Evolutionary conservation across 768 basidiomycete species (phyloP), one percentile per base, ranked within the genome.

Genomic region (Filobasidium floriforme): DNA sequence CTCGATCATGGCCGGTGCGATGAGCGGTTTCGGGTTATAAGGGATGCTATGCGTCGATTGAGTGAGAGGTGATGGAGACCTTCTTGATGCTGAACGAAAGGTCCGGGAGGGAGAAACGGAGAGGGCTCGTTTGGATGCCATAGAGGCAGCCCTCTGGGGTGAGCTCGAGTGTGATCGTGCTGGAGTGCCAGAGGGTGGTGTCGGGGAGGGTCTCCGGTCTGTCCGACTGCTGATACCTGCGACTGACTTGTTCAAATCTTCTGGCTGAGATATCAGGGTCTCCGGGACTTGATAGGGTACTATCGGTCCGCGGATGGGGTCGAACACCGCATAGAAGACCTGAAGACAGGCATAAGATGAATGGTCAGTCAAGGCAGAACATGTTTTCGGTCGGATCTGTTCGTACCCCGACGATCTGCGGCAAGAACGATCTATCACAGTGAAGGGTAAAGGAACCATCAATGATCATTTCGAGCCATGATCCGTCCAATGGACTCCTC

Each of bases 281-380:
- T 96, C 94, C 0, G 94, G 94, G 7, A 96, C 92, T 79, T 98
- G 93, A 73, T 88, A 89, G 5, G 90, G 86, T 55, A 98, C 88
- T 73, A 89, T 89, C 1, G 92, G 89, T 1, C 96, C 94, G 63
- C 88, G 85, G 6, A 80, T 81, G 43, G 87, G 83, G 79, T 98
- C 91, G 76, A 99, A 98, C 15, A 89, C 86, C 3, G 93, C 88
- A 74, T 96, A 97, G 81, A 98, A 97, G 15, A 94, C 73, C 76
- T 77, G 61, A 12, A 51, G 26, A 26, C 26, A 5, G 5, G 22
- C 5, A 49, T n/a, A 14, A 49, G 46, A 4, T 3, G 46, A 19
- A 26, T 26, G 41, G 59, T 37, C 26, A 12, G 51, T 44, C 15
- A 19, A 40, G 60, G 74, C 9, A 9, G 3, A 9, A 37, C 9